Conservation (phyloP, 148 eudicot genomes). For the Salicornia ramosissima region DNA sequence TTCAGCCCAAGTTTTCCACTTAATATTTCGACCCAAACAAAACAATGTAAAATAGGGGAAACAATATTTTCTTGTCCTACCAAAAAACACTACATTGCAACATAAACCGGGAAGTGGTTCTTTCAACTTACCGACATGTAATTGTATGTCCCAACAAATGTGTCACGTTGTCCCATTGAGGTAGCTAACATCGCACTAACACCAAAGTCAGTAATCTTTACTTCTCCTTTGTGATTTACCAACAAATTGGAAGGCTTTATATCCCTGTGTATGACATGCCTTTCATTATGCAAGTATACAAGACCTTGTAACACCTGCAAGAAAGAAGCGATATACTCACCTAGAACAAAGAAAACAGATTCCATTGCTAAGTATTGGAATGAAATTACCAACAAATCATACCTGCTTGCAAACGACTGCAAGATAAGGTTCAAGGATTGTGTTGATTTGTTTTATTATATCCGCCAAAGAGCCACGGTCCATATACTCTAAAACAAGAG, state of each 20-base stretch:
- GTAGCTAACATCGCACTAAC: slow-evolving; percentile 89
- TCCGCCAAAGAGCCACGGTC: slow-evolving; percentile 94
- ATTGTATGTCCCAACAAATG: slow-evolving; percentile 95
- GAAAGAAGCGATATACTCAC: not conserved
- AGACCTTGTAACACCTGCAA: slow-evolving; percentile 90
- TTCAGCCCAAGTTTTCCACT: no score
- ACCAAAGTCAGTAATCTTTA: slow-evolving; percentile 96
- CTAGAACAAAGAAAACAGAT: slow-evolving; percentile 10
- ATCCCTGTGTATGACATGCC: slow-evolving; percentile 93
- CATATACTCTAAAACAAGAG: slow-evolving; percentile 94
- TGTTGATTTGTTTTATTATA: slow-evolving; percentile 79
- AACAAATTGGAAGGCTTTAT: slow-evolving; percentile 92
- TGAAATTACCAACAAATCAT: not conserved
- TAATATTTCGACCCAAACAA: no score
- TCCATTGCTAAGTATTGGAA: not conserved
- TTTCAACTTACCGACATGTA: slow-evolving; percentile 85
- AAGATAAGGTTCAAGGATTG: slow-evolving; percentile 95
- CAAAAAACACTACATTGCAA: not conserved
- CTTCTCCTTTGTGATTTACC: slow-evolving; percentile 94
- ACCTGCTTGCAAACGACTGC: slow-evolving; percentile 98
- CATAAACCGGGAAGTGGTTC: not conserved
- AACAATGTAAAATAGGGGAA: no score
- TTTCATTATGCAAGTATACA: slow-evolving; percentile 81
- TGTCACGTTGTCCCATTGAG: slow-evolving; percentile 94
- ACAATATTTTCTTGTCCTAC: no score